A percentile compares a stretch with the other conserved stretches of the same genome.
phyloP scores from a whole-genome alignment of 1,284 basidiomycete genomes.

The Sporisorium exsertum region DNA sequence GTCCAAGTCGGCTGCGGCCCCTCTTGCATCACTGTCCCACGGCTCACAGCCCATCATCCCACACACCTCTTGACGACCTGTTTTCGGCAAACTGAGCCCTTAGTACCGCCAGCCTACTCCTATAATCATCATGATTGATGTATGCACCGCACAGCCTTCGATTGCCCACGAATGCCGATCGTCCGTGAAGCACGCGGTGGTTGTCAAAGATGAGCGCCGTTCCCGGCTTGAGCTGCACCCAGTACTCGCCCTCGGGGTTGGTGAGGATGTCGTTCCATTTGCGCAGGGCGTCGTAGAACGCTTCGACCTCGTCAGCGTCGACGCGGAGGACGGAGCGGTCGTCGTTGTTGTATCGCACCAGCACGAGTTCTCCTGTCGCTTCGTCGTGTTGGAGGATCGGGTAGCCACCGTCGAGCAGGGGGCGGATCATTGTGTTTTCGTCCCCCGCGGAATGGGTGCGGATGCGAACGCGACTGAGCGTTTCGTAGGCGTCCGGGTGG shows the following conservation, averaged over 20 bases:
- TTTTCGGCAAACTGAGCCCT: conserved; percentile 35
- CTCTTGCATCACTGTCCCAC: too few relatives aligned
- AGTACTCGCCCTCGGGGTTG: conserved; percentile 86
- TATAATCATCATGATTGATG: conserved; percentile 62
- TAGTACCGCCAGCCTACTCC: conserved; percentile 54
- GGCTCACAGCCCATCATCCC: conserved; percentile 62
- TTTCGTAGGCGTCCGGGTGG: conserved; percentile 79
- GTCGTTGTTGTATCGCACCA: conserved; percentile 94
- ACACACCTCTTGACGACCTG: conserved; percentile 38
- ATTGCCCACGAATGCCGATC: conserved; percentile 86
- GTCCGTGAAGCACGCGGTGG: conserved; percentile 91
- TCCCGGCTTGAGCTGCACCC: conserved; percentile 87
- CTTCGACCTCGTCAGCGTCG: conserved; percentile 41
- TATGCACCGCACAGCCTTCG: conserved; percentile 96
- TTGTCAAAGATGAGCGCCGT: conserved; percentile 91
- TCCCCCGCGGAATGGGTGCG: conserved; percentile 83
- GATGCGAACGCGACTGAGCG: conserved; percentile 79
- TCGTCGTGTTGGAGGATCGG: conserved; percentile 71
- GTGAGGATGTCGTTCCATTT: conserved; percentile 80
- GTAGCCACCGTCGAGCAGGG: conserved; percentile 53
- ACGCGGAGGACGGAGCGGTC: conserved; percentile 74
- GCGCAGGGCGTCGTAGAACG: conserved; percentile 84
- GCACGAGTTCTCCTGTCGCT: conserved; percentile 76
- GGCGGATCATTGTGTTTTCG: conserved; percentile 58
- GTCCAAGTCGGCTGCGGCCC: too few relatives aligned